Conservation (phyloP, 768 basidiomycete genomes). For the Lyophyllum shimeji region DNA sequence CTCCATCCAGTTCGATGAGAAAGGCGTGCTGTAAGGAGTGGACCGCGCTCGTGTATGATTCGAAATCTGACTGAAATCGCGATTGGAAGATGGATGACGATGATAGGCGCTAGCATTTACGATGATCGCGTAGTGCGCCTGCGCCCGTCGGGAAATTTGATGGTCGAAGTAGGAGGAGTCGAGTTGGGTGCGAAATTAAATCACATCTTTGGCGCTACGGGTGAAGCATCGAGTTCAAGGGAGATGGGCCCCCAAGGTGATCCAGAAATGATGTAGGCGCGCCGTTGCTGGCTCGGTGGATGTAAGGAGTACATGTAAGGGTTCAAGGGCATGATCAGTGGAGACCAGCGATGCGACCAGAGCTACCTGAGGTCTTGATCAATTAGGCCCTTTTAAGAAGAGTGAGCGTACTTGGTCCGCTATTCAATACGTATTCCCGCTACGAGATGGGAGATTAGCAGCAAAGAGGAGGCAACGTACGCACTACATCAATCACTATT, state of each 20-base stretch:
- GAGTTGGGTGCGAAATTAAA: background rate
- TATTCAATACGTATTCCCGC: constrained; percentile 1
- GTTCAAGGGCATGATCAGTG: background rate
- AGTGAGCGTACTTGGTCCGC: background rate
- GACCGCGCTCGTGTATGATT: constrained; percentile 3
- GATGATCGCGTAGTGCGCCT: background rate
- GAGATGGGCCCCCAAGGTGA: background rate
- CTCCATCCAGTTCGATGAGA: background rate
- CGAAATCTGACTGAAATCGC: constrained; percentile 4
- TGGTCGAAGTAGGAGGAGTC: background rate
- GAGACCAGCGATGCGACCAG: background rate
- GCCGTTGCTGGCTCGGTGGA: constrained; percentile 2
- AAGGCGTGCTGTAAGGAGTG: background rate
- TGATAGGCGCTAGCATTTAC: background rate
- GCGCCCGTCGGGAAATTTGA: background rate
- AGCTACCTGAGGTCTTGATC: constrained; percentile 6
- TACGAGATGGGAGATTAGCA: constrained; percentile 4
- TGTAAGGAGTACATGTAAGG: background rate
- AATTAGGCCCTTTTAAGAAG: background rate
- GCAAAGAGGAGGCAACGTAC: background rate
- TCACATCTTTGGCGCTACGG: background rate
- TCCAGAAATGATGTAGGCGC: background rate
- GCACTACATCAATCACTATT: background rate
- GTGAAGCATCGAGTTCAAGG: background rate
- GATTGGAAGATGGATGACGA: background rate